These are phyloP conservation scores for Cytospora schulzeri DNA, from an alignment of 2,329 filamentous ascomycete species.

Conservation along the genomic window DNA sequence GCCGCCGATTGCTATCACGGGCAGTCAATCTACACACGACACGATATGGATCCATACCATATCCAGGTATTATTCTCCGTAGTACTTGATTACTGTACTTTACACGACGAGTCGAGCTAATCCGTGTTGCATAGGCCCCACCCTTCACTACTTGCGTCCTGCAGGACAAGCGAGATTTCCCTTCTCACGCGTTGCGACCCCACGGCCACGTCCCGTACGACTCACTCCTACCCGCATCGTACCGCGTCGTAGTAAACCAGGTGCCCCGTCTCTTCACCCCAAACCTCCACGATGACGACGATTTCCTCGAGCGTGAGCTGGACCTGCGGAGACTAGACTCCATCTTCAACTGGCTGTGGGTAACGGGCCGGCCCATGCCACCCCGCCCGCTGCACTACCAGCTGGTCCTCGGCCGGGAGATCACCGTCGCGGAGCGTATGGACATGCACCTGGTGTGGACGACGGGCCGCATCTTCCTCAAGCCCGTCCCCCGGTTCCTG, in stretches of 20 bases:
- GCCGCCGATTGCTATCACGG: too few species aligned
- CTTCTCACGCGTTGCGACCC: too few species aligned
- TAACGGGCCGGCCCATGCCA: slow-evolving; percentile 1
- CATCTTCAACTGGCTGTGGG: not conserved
- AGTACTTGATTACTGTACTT: too few species aligned
- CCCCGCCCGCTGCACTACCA: slow-evolving; percentile 41
- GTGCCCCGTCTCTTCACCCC: not conserved
- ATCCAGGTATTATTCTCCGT: too few species aligned
- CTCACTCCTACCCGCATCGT: not conserved
- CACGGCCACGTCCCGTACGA: not conserved
- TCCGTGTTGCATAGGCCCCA: too few species aligned
- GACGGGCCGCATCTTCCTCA: slow-evolving; percentile 38
- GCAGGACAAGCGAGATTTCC: too few species aligned
- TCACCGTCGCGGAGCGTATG: slow-evolving; percentile 44
- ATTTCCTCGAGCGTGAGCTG: not conserved
- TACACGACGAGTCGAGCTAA: too few species aligned
- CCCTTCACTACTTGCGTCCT: too few species aligned
- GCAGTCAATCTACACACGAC: too few species aligned
- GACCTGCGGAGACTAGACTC: not conserved
- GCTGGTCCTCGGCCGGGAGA: slow-evolving; percentile 39
- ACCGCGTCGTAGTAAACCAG: not conserved
- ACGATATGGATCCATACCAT: too few species aligned
- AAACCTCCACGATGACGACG: not conserved
- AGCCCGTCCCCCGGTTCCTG: slow-evolving; percentile 41
- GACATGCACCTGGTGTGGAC: slow-evolving; percentile 47